phyloP scores from a whole-genome alignment of 2,329 filamentous ascomycete genomes.

The Penicillium freii region DNA sequence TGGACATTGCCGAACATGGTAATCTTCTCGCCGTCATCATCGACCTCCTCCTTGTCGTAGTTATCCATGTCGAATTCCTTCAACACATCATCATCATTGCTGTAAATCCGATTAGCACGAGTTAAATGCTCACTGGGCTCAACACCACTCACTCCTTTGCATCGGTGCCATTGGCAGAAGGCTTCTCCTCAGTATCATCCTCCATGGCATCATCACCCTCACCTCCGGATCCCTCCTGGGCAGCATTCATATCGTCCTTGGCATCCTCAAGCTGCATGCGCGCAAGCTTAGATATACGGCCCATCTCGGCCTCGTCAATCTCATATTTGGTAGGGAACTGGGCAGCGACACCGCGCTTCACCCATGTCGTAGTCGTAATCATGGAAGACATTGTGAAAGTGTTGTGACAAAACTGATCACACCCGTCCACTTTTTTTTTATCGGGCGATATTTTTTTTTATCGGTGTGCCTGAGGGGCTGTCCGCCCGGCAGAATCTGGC shows the following conservation, averaged over 20 bases:
- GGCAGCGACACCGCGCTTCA: slow-evolving; percentile 72
- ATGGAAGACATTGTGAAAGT: slow-evolving; percentile 53
- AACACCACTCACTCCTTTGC: slow-evolving; percentile 21
- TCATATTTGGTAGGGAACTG: slow-evolving; percentile 73
- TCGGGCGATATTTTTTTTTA: slow-evolving; percentile 28
- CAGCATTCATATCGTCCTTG: slow-evolving; percentile 76
- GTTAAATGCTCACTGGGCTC: background rate
- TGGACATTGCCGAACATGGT: slow-evolving; percentile 96
- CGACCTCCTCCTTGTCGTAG: slow-evolving; percentile 81
- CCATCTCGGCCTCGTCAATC: slow-evolving; percentile 72
- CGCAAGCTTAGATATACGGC: slow-evolving; percentile 70
- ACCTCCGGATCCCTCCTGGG: slow-evolving; percentile 51
- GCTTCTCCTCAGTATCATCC: slow-evolving; percentile 26
- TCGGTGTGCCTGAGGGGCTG: slow-evolving; percentile 24
- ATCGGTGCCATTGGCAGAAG: slow-evolving; percentile 20
- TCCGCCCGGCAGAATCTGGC: slow-evolving; percentile 36
- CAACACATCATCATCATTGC: slow-evolving; percentile 79
- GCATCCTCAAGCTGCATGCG: slow-evolving; percentile 87
- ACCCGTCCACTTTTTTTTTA: slow-evolving; percentile 29
- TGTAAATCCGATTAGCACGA: slow-evolving; percentile 22
- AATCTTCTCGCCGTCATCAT: slow-evolving; percentile 67
- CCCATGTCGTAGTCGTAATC: slow-evolving; percentile 75
- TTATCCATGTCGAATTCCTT: slow-evolving; percentile 96
- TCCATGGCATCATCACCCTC: slow-evolving; percentile 30
- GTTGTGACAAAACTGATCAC: slow-evolving; percentile 15